These are phyloP conservation scores for Cutaneotrichosporon spelunceum DNA, from an alignment of 1,284 basidiomycete genomes.

Conservation along the genomic window DNA sequence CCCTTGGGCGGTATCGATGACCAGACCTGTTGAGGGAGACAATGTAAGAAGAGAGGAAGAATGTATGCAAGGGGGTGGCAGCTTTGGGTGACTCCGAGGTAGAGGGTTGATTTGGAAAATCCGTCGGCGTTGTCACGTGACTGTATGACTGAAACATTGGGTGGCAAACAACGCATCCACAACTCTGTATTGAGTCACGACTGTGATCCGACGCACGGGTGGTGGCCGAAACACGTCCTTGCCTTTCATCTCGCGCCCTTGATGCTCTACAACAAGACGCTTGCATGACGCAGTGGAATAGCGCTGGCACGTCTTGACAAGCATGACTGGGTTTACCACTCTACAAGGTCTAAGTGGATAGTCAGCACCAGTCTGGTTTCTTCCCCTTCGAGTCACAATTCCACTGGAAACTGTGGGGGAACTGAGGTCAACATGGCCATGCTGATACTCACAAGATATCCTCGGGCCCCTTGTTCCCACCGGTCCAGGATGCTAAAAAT, in stretches of 20 bases:
- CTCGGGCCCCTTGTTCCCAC: conserved; percentile 7
- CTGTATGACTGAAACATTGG: neutral
- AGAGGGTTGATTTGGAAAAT: neutral
- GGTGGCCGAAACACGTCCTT: neutral
- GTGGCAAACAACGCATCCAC: conserved; percentile 6
- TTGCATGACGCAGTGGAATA: neutral
- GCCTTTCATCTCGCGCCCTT: too few species aligned
- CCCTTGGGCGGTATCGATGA: neutral
- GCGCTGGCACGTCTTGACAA: neutral
- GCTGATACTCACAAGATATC: conserved; percentile 12
- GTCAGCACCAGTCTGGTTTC: conserved; percentile 6
- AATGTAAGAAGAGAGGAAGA: neutral
- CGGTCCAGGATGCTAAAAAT: conserved; percentile 1
- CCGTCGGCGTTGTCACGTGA: neutral
- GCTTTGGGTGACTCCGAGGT: neutral
- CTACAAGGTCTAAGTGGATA: neutral
- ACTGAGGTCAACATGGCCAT: conserved; percentile 2
- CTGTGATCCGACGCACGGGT: neutral
- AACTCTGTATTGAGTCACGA: neutral
- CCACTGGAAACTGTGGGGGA: conserved; percentile 6
- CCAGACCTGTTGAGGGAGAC: conserved; percentile 1
- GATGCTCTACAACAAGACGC: too few species aligned
- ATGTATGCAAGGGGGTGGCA: neutral
- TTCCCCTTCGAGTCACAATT: conserved; percentile 6
- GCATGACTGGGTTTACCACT: neutral